Evolutionary conservation across 2,329 filamentous ascomycete genomes (phyloP), one percentile per base, ranked within the genome.

Genomic region (Fusarium nelsonii): DNA sequence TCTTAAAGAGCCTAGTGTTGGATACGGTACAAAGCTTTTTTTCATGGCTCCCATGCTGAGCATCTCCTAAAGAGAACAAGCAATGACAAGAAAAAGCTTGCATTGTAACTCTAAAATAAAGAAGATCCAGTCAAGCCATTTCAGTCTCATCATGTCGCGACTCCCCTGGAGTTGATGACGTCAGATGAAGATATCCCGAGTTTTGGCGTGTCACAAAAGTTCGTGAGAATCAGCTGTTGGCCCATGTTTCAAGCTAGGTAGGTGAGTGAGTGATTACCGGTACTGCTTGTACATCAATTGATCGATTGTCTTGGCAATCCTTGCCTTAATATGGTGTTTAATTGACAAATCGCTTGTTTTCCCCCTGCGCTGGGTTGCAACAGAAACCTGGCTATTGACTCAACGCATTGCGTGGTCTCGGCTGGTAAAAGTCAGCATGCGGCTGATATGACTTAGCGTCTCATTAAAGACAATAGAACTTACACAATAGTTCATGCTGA

Each of bases 21-120:
- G 23, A 26, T 55, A 8, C 34, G 6, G 43, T 23, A 32, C 32
- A 16, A 59, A 41, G 20, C 45, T 45, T 52, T 55, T 28, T 23
- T 23, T 23, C 23, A 18, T 34, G 32, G 32, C 26, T 43, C 15
- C 28, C 18, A 11, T 55, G 48, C 32, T 30, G 18, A 43, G 36
- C 4, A n/a, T 10, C 28, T 51, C 36, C n/a, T 32, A 10, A 37
- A 18, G 33, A 9, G n/a, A 37, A 60, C 30, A 51, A 54, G 50
- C 50, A 41, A 20, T 3, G 33, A 33, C 40, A 33, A 64, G 49
- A 46, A 43, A 65, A 65, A 54, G 65, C 65, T 69, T 62, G 44
- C 39, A n/a, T 56, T 56, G 6, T 12, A 68, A 68, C 64, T 64
- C 45, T 50, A 68, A 63, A 50, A 40, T 43, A 23, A 18, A 44